A percentile compares a stretch with the other conserved stretches of the same genome.
phyloP scores from a whole-genome alignment of 73 alveolate genomes.

The Symbiodinium pilosum region DNA sequence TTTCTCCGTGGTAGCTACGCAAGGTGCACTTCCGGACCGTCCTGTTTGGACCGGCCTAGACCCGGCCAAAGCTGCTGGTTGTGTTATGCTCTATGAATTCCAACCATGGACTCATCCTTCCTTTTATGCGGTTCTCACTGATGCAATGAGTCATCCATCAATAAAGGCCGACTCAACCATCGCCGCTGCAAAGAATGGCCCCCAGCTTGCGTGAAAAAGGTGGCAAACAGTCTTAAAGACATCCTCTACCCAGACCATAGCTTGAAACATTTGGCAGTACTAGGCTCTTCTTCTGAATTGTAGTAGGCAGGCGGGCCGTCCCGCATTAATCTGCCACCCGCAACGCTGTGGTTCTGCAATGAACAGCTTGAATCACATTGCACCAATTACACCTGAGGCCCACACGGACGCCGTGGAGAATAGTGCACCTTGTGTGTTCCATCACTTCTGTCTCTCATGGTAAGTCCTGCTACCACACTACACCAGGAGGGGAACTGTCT shows the following conservation, averaged over 20 bases:
- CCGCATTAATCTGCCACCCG: no score
- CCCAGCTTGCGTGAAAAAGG: not conserved
- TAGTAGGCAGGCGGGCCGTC: no score
- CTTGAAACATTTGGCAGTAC: no score
- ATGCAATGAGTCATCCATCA: constrained; percentile 9
- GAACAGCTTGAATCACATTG: no score
- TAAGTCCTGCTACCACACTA: no score
- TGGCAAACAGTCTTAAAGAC: not conserved
- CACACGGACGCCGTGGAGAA: not conserved
- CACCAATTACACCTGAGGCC: not conserved
- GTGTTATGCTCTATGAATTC: constrained; percentile 9
- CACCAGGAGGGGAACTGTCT: not conserved
- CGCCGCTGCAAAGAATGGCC: not conserved
- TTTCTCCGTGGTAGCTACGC: not conserved
- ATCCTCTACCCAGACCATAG: no score
- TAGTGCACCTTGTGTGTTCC: constrained; percentile 17
- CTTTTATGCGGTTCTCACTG: not conserved
- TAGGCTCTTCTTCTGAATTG: no score
- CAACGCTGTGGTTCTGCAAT: no score
- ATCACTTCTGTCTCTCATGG: no score
- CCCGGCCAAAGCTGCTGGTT: constrained; percentile 33
- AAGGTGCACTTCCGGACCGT: constrained; percentile 11
- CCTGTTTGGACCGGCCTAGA: constrained; percentile 50
- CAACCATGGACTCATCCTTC: not conserved
- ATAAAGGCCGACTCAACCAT: not conserved